Evolutionary conservation across 139 green algal species (phyloP), one percentile per base, ranked within the genome.

Genomic region (Coelastrella sp.): DNA sequence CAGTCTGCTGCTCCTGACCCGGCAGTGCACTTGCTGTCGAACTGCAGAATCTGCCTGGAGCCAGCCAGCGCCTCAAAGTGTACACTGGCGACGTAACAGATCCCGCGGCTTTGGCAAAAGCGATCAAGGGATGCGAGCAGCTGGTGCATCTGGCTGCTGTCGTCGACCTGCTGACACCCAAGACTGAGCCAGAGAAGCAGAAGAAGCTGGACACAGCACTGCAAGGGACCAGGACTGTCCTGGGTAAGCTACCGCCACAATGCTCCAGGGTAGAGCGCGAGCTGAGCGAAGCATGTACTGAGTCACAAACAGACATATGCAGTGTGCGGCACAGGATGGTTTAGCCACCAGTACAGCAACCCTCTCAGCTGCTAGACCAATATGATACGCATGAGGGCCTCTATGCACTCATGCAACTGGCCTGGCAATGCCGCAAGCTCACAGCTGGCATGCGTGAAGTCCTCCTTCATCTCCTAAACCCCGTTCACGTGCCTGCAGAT

Each of bases 91-190:
- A 88, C 32, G 83, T 88, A 3, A 80, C 66, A 3, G 54, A 68
- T 8, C 17, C 54, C 3, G 5, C 14, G 3, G 8, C 54, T 16
- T 68, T 88, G 47, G 7, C 2, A 6, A 58, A 57, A 11, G 83
- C 83, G 11, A 80, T 88, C 65, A n/a, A 56, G 4, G 68, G 68
- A 59, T 88, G 83, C 54, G 54, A 80, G 19, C 83, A 88, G 56
- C 83, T 88, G 54, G 83, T 88, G 68, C 83, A 88, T 32, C 20
- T 88, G 54, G 83, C 83, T 5, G 83, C 83, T 56, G 68, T 88
- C 6, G 83, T 88, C 7, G 68, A 88, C 19, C 17, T 88, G 54
- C 68, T 80, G 10, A 58, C 23, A 4, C 83, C 83, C 17, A 88
- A 88, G 23, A n/a, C 65, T 8, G 83, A 88, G 54, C 20, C 54